These are phyloP conservation scores for Sideroxylon spinosum DNA, from an alignment of 179 eudicot species.

Conservation along the genomic window DNA sequence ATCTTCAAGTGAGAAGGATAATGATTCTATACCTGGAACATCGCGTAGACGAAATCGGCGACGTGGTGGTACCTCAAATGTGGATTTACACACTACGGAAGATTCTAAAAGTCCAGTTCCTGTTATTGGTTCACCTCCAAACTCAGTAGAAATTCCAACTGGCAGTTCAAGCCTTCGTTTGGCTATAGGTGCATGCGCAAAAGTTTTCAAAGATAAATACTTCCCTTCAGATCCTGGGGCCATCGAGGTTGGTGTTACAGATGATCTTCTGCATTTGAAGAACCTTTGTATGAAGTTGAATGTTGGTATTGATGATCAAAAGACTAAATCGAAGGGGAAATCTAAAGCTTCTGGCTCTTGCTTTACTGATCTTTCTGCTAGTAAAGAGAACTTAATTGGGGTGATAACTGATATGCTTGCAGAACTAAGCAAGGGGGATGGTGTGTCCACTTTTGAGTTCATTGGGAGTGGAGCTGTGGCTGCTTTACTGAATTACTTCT, in stretches of 20 bases:
- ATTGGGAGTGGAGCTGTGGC: slow-evolving; percentile 95
- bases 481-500: slow-evolving; percentile 76
- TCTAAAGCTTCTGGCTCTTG: slow-evolving; percentile 51
- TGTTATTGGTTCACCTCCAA: slow-evolving; percentile 65
- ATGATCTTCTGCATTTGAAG: slow-evolving; percentile 80
- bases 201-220: slow-evolving; percentile 78
- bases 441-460: slow-evolving; percentile 98
- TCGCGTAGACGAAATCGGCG: slow-evolving; percentile 81
- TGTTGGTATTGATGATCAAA: slow-evolving; percentile 63
- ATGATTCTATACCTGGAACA: slow-evolving; percentile 60
- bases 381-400: slow-evolving; percentile 63
- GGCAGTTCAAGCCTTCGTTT: slow-evolving; percentile 59
- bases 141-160: slow-evolving; percentile 49
- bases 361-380: slow-evolving; percentile 44
- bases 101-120: slow-evolving; percentile 55
- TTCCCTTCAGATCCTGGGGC: slow-evolving; percentile 72
- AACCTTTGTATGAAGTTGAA: slow-evolving; percentile 76
- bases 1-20: slow-evolving; percentile 58
- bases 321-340: slow-evolving; percentile 72
- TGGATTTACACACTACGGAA: slow-evolving; percentile 56
- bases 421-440: slow-evolving; percentile 88
- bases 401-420: slow-evolving; percentile 71
- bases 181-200: slow-evolving; percentile 70
- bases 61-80: slow-evolving; percentile 58
- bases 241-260: slow-evolving; percentile 66